Conservation (phyloP, 805 yeast genomes). For the Starmerella floris region DNA sequence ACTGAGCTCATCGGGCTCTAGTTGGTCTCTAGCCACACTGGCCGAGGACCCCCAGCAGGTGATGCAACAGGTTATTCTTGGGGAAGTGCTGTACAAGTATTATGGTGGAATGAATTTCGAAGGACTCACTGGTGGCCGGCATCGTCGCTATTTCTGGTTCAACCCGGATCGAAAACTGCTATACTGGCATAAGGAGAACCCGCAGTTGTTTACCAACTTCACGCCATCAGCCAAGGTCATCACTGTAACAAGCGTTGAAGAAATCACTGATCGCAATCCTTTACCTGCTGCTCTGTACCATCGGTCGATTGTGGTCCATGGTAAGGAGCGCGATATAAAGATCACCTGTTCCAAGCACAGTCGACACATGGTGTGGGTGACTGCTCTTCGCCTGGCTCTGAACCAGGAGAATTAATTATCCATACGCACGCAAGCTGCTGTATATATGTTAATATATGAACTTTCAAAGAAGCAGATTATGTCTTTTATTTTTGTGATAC, state of each 20-base stretch:
- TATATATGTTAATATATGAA: too few relatives aligned
- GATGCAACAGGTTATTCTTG: conserved; percentile 83
- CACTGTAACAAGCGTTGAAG: conserved; percentile 64
- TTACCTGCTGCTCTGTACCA: conserved; percentile 73
- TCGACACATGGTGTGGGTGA: conserved; percentile 84
- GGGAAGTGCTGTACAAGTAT: conserved; percentile 79
- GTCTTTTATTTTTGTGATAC: too few relatives aligned
- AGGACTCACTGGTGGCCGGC: conserved; percentile 64
- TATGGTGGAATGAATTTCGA: conserved; percentile 55
- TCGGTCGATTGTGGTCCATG: conserved; percentile 64
- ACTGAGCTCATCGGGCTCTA: conserved; percentile 1
- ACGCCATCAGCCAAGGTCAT: conserved; percentile 60
- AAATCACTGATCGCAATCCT: conserved; percentile 61
- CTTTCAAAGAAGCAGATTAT: too few relatives aligned
- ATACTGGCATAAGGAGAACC: conserved; percentile 78
- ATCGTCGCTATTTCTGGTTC: conserved; percentile 89
- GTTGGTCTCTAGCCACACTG: conserved; percentile 6
- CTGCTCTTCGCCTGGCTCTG: too few relatives aligned
- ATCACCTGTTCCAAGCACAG: conserved; percentile 78
- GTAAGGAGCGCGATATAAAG: conserved; percentile 53
- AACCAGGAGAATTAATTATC: too few relatives aligned
- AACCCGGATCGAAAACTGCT: conserved; percentile 86
- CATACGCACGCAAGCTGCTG: too few relatives aligned
- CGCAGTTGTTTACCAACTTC: conserved; percentile 47
- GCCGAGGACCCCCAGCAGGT: conserved; percentile 38